Conservation (phyloP, 441 rosid genomes). For the Pelargonium citronellum region DNA sequence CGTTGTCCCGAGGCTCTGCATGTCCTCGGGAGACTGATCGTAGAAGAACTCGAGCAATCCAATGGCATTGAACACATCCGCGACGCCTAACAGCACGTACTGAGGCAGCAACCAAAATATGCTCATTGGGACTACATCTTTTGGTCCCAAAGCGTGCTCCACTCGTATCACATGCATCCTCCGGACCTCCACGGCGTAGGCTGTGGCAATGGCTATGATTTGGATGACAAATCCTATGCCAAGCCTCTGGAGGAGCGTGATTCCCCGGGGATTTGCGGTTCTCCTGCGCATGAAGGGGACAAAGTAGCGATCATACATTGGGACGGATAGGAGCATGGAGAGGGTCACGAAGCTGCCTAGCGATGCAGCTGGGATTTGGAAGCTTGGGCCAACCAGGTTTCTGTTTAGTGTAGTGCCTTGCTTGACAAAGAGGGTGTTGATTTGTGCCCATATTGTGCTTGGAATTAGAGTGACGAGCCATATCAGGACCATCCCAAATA, state of each 20-base stretch:
- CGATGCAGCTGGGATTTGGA: slow-evolving; percentile 68
- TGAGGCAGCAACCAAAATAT: slow-evolving; percentile 77
- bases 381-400: slow-evolving; percentile 36
- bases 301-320: slow-evolving; percentile 48
- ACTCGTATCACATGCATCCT: slow-evolving; percentile 43
- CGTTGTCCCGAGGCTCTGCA: slow-evolving; percentile 87
- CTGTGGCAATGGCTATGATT: slow-evolving; percentile 49
- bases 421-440: slow-evolving; percentile 65
- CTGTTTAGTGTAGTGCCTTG: slow-evolving; percentile 76
- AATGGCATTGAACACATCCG: slow-evolving; percentile 70
- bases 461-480: slow-evolving; percentile 59
- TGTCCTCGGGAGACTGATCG: slow-evolving; percentile 87
- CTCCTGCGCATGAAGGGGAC: slow-evolving; percentile 23
- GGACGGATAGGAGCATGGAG: slow-evolving; percentile 62
- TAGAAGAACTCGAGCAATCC: slow-evolving; percentile 82
- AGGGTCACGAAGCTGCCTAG: slow-evolving; percentile 54
- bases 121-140: slow-evolving; percentile 46
- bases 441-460: slow-evolving; percentile 61
- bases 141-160: slow-evolving; percentile 38
- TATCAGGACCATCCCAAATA: slow-evolving; percentile 72
- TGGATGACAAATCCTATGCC: slow-evolving; percentile 63
- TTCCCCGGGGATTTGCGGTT: slow-evolving; percentile 72
- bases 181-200: slow-evolving; percentile 49
- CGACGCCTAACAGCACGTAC: slow-evolving; percentile 67
- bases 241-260: slow-evolving; percentile 72